phyloP scores from a whole-genome alignment of 352 stramenopile species.

The Phytophthora palmivora region DNA sequence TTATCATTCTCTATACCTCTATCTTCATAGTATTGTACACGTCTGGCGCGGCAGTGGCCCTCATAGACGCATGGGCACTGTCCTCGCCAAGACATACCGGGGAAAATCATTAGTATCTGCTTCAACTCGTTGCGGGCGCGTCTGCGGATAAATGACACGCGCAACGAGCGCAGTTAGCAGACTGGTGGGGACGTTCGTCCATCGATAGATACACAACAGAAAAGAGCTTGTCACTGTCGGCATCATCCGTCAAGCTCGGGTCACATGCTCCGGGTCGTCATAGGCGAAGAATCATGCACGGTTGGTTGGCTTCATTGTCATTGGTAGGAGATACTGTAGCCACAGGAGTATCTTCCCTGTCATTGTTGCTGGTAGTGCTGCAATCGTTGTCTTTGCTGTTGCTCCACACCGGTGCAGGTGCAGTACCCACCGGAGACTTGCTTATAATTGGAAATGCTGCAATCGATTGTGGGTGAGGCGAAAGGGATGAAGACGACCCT shows the following conservation, averaged over 20 bases:
- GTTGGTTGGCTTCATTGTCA: slow-evolving; percentile 19
- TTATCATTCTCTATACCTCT: slow-evolving; percentile 22
- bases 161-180: slow-evolving; percentile 36
- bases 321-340: slow-evolving; percentile 18
- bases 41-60: slow-evolving; percentile 7
- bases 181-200: slow-evolving; percentile 19
- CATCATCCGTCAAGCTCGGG: slow-evolving; percentile 1
- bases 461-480: slow-evolving; percentile 21
- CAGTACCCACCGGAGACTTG: slow-evolving; percentile 5
- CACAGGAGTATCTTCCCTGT: not conserved
- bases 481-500: slow-evolving; percentile 30
- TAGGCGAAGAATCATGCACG: slow-evolving; percentile 36
- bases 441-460: slow-evolving; percentile 9
- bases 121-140: slow-evolving; percentile 29
- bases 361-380: slow-evolving; percentile 5
- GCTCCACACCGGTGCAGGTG: slow-evolving; percentile 8
- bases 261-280: slow-evolving; percentile 2
- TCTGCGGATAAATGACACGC: slow-evolving; percentile 14
- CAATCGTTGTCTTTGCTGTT: slow-evolving; percentile 5
- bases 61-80: too few species aligned
- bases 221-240: too few species aligned
- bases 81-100: slow-evolving; percentile 17
- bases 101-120: slow-evolving; percentile 37
- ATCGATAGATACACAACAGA: slow-evolving; percentile 27
- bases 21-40: slow-evolving; percentile 27